phyloP scores from a whole-genome alignment of 2,329 filamentous ascomycete genomes.

The Hymenoscyphus repandus region DNA sequence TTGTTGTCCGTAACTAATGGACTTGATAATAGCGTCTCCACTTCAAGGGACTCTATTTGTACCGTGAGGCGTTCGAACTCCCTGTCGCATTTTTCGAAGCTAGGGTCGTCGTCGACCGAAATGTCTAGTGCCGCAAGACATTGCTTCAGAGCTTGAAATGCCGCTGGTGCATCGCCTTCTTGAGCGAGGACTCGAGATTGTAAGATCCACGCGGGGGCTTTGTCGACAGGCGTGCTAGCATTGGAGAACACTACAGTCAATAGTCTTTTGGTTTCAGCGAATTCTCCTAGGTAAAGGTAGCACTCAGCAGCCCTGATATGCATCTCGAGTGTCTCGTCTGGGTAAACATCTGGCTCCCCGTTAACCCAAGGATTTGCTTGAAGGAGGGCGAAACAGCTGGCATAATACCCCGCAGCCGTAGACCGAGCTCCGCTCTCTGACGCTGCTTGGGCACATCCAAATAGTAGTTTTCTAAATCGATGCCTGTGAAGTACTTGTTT shows the following conservation, averaged over 20 bases:
- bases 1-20: constrained; percentile 43
- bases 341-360: constrained; percentile 64
- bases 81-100: constrained; percentile 71
- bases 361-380: constrained; percentile 76
- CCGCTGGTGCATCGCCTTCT: constrained; percentile 63
- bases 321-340: constrained; percentile 78
- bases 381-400: constrained; percentile 69
- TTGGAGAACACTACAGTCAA: constrained; percentile 65
- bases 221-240: constrained; percentile 69
- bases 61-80: constrained; percentile 62
- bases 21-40: constrained; percentile 40
- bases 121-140: constrained; percentile 68
- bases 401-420: constrained; percentile 79
- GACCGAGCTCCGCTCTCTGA: constrained; percentile 77
- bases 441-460: constrained; percentile 71
- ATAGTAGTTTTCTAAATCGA: constrained; percentile 65
- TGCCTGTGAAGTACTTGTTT: constrained; percentile 52
- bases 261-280: constrained; percentile 61
- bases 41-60: constrained; percentile 54
- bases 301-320: constrained; percentile 78
- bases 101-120: constrained; percentile 57
- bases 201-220: constrained; percentile 77
- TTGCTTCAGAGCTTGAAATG: constrained; percentile 64
- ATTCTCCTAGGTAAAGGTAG: constrained; percentile 71
- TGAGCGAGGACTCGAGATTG: constrained; percentile 75